A percentile compares a stretch with the other conserved stretches of the same genome.
phyloP scores from a whole-genome alignment of 305 asterid species.

The Fraxinus greggii region DNA sequence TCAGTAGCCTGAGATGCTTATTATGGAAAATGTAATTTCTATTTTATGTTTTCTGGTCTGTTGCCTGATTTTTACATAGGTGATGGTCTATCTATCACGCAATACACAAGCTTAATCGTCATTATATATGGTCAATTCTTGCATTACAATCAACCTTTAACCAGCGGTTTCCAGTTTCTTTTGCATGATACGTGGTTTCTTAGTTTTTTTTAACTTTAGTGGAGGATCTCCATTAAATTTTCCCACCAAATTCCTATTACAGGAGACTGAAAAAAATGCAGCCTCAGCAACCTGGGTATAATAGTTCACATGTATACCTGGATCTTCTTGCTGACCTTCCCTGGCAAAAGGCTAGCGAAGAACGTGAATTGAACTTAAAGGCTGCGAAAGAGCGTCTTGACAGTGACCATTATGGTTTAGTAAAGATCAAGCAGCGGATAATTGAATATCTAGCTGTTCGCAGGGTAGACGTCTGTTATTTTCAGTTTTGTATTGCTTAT shows the following conservation, averaged over 20 bases:
- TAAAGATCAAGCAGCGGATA: slow-evolving; percentile 93
- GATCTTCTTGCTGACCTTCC: slow-evolving; percentile 98
- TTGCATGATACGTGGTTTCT: slow-evolving; percentile 23
- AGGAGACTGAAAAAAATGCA: slow-evolving; percentile 99
- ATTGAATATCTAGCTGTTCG: slow-evolving; percentile 98
- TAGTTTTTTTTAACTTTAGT: background rate
- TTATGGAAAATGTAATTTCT: background rate
- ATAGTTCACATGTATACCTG: slow-evolving; percentile 88
- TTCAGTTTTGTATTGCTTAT: background rate
- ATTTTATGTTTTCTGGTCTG: slow-evolving; percentile 1
- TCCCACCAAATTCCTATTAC: slow-evolving; percentile 35
- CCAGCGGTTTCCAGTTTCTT: slow-evolving; percentile 5
- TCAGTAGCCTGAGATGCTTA: background rate
- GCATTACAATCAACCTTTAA: slow-evolving; percentile 11
- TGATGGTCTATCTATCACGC: background rate
- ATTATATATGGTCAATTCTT: background rate
- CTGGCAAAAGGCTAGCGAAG: slow-evolving; percentile 92
- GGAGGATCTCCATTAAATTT: slow-evolving; percentile 15
- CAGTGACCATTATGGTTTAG: slow-evolving; percentile 88
- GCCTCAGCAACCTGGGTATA: slow-evolving; percentile 98
- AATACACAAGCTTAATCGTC: background rate
- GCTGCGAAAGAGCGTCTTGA: slow-evolving; percentile 93
- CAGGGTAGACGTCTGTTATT: slow-evolving; percentile 53
- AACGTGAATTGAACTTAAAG: slow-evolving; percentile 71
- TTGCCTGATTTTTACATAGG: background rate